Evolutionary conservation across 768 basidiomycete genomes (phyloP).

Genomic region (Rhizopogon roseolus): DNA sequence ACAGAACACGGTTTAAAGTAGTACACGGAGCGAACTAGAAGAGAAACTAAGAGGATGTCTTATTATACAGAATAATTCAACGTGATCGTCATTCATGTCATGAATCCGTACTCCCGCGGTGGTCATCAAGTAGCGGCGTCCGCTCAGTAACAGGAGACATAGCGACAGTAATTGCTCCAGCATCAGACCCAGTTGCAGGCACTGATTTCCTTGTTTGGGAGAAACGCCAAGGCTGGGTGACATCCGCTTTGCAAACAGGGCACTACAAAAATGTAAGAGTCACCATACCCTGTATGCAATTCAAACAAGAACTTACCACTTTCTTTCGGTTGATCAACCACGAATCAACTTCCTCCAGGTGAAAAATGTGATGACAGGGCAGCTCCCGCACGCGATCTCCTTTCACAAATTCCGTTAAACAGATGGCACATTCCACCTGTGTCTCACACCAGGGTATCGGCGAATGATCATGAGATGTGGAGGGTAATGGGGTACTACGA

Average conservation of each 20-base stretch:
- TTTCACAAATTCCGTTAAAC: conserved; percentile 78
- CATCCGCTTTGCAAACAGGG: conserved; percentile 89
- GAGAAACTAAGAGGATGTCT: neutral
- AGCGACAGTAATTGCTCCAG: conserved; percentile 9
- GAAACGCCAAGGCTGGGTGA: conserved; percentile 56
- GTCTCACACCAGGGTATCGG: conserved; percentile 72
- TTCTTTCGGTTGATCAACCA: conserved; percentile 95
- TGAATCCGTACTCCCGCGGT: conserved; percentile 7
- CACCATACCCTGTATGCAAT: neutral
- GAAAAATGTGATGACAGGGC: conserved; percentile 95
- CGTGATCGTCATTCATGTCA: conserved; percentile 8
- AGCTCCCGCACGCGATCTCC: conserved; percentile 89
- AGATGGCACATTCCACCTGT: conserved; percentile 90
- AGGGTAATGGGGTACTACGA: conserved; percentile 14
- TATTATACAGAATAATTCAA: conserved; percentile 20
- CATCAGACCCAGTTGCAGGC: neutral
- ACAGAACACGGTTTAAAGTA: neutral
- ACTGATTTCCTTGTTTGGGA: conserved; percentile 13
- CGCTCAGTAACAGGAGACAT: conserved; percentile 22
- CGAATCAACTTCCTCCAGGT: conserved; percentile 84
- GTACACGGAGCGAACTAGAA: neutral
- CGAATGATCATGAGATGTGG: conserved; percentile 19
- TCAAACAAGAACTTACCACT: conserved; percentile 52
- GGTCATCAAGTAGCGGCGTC: conserved; percentile 27
- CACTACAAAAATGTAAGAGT: conserved; percentile 47